Conservation (phyloP, 352 stramenopile species). For the Thraustochytrium aureum region DNA sequence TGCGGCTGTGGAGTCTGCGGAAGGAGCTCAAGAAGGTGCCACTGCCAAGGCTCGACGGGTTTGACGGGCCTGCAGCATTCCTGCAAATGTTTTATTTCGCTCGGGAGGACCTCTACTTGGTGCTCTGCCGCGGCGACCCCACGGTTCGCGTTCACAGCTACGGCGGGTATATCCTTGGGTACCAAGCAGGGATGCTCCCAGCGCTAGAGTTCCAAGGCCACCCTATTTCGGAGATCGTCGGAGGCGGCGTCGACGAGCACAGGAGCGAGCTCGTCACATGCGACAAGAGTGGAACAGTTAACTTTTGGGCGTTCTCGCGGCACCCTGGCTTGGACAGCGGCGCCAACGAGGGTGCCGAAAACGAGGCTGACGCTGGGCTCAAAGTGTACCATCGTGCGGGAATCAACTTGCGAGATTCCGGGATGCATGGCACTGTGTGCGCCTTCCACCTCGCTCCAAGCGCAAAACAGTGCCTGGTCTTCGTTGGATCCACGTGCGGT, state of each 20-base stretch:
- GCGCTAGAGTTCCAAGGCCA: slow-evolving; percentile 38
- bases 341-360: background rate
- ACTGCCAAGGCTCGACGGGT: background rate
- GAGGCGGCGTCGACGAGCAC: background rate
- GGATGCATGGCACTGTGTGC: background rate
- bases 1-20: slow-evolving; percentile 41
- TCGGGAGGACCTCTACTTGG: slow-evolving; percentile 21
- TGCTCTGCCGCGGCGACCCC: slow-evolving; percentile 23
- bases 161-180: slow-evolving; percentile 23
- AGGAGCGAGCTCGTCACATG: slow-evolving; percentile 35
- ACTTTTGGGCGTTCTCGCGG: slow-evolving; percentile 25
- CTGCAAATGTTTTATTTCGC: slow-evolving; percentile 23
- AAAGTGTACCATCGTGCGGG: slow-evolving; percentile 11
- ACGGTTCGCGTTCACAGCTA: background rate
- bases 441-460: background rate
- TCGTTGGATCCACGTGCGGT: background rate
- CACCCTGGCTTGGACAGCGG: background rate
- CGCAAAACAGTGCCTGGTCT: background rate
- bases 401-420: too few relatives aligned
- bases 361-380: background rate
- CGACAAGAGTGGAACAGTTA: background rate
- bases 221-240: background rate
- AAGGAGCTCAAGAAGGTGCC: slow-evolving; percentile 7
- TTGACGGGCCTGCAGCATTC: background rate
- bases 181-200: slow-evolving; percentile 18